Conservation (phyloP, 768 basidiomycete genomes). For the Gelatoporia subvermispora region DNA sequence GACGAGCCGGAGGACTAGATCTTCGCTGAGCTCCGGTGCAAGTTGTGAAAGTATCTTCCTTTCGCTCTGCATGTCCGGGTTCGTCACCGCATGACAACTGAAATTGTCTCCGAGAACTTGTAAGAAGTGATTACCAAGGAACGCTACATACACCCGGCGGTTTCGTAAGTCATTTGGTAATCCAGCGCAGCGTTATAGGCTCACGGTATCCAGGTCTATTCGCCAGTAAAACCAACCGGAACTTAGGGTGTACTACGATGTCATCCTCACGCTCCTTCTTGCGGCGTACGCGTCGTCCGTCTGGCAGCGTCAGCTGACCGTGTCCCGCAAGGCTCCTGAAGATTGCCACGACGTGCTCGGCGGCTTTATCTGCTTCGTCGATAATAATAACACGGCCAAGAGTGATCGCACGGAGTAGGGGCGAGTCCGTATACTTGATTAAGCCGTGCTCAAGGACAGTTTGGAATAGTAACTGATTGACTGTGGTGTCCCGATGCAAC, state of each 20-base stretch:
- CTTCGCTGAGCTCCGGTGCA: slow-evolving; percentile 53
- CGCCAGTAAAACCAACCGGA: slow-evolving; percentile 58
- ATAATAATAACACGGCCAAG: slow-evolving; percentile 63
- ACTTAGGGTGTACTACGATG: slow-evolving; percentile 57
- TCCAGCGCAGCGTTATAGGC: slow-evolving; percentile 13
- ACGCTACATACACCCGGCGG: slow-evolving; percentile 36
- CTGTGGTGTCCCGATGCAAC: slow-evolving; percentile 65
- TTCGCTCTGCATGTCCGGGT: slow-evolving; percentile 66
- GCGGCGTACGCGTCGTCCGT: slow-evolving; percentile 53
- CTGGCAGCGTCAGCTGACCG: slow-evolving; percentile 57
- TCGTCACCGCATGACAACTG: slow-evolving; percentile 58
- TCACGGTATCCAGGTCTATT: slow-evolving; percentile 68
- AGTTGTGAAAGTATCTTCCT: slow-evolving; percentile 53
- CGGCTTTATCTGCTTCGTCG: slow-evolving; percentile 71
- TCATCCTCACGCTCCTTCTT: slow-evolving; percentile 44
- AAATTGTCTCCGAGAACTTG: slow-evolving; percentile 71
- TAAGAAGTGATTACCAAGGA: slow-evolving; percentile 69
- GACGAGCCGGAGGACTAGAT: slow-evolving; percentile 51
- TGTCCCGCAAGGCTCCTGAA: slow-evolving; percentile 67
- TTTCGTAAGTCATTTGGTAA: neutral
- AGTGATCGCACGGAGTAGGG: slow-evolving; percentile 57
- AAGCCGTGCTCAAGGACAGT: slow-evolving; percentile 54
- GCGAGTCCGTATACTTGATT: slow-evolving; percentile 60
- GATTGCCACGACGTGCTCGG: slow-evolving; percentile 68
- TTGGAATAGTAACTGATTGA: slow-evolving; percentile 67